Conservation (phyloP, 495 filamentous ascomycete genomes). For the Penicillium bialowiezense region DNA sequence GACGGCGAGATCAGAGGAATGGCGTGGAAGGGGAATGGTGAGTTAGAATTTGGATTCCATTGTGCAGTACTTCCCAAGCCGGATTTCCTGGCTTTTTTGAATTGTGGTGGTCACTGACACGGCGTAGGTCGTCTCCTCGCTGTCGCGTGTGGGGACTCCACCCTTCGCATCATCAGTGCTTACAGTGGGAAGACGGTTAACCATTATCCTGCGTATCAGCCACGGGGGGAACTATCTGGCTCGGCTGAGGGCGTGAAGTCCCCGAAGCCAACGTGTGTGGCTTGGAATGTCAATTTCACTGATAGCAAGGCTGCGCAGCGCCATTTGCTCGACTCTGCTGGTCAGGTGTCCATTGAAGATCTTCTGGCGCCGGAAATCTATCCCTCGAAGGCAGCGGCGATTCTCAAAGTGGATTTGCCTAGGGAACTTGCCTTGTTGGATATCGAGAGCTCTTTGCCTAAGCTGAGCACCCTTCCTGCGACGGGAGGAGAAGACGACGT, state of each 20-base stretch:
- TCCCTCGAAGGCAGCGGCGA: slow-evolving; percentile 35
- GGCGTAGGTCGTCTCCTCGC: slow-evolving; percentile 65
- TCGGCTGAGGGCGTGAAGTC: slow-evolving; percentile 17
- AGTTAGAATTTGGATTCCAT: slow-evolving; percentile 10
- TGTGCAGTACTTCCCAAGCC: not conserved
- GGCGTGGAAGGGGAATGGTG: slow-evolving; percentile 80
- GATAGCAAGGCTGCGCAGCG: slow-evolving; percentile 48
- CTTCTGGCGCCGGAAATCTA: slow-evolving; percentile 36
- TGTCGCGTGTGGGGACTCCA: slow-evolving; percentile 72
- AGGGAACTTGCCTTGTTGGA: slow-evolving; percentile 75
- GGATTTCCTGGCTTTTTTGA: not conserved
- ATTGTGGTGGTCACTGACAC: not conserved
- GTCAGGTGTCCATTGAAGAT: slow-evolving; percentile 41
- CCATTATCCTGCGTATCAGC: slow-evolving; percentile 47
- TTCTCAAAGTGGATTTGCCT: slow-evolving; percentile 63
- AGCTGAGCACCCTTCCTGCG: slow-evolving; percentile 69
- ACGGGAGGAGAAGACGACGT: slow-evolving; percentile 38
- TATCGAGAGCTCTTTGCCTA: slow-evolving; percentile 75
- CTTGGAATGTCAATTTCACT: slow-evolving; percentile 70
- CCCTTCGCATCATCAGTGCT: slow-evolving; percentile 66
- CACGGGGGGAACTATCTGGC: slow-evolving; percentile 31
- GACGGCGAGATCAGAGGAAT: slow-evolving; percentile 54
- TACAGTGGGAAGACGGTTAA: slow-evolving; percentile 78
- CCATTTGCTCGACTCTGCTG: slow-evolving; percentile 39
- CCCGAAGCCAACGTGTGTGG: slow-evolving; percentile 59